A percentile compares a stretch with the other conserved stretches of the same genome.
phyloP scores from a whole-genome alignment of 495 filamentous ascomycete genomes.

The Ascobolus immersus region DNA sequence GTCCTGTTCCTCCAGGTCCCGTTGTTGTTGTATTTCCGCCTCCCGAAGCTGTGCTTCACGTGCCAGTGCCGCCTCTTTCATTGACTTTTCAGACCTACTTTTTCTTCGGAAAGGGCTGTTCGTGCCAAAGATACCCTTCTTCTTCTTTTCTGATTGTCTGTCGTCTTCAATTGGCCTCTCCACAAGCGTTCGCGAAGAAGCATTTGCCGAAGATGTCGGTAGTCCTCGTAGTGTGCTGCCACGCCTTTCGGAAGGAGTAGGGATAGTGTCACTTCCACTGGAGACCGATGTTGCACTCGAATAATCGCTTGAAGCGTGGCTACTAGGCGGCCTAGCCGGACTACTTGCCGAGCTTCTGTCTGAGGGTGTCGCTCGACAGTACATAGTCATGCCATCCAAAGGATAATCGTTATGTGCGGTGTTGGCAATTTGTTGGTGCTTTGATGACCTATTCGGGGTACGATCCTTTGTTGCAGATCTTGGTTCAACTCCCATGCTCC shows the following conservation, averaged over 20 bases:
- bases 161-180: slow-evolving; percentile 29
- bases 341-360: slow-evolving; percentile 57
- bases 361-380: slow-evolving; percentile 68
- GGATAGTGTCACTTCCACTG: slow-evolving; percentile 23
- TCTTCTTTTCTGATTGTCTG: slow-evolving; percentile 50
- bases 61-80: no score
- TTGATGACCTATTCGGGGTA: no score
- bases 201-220: slow-evolving; percentile 9
- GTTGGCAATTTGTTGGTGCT: slow-evolving; percentile 5
- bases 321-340: slow-evolving; percentile 44
- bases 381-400: slow-evolving; percentile 95
- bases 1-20: no score
- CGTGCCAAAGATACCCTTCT: slow-evolving; percentile 77
- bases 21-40: no score
- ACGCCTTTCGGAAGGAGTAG: slow-evolving; percentile 3
- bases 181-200: slow-evolving; percentile 2
- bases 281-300: slow-evolving; percentile 79
- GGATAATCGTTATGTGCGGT: slow-evolving; percentile 78
- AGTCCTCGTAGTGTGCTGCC: slow-evolving; percentile 8
- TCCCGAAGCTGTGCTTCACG: no score
- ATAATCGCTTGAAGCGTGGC: slow-evolving; percentile 73
- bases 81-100: slow-evolving; percentile 66
- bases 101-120: slow-evolving; percentile 88
- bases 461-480: slow-evolving; percentile 24
- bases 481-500: slow-evolving; percentile 18